Evolutionary conservation across 2,329 filamentous ascomycete species (phyloP).

Genomic region (Ophiostoma perfectum): DNA sequence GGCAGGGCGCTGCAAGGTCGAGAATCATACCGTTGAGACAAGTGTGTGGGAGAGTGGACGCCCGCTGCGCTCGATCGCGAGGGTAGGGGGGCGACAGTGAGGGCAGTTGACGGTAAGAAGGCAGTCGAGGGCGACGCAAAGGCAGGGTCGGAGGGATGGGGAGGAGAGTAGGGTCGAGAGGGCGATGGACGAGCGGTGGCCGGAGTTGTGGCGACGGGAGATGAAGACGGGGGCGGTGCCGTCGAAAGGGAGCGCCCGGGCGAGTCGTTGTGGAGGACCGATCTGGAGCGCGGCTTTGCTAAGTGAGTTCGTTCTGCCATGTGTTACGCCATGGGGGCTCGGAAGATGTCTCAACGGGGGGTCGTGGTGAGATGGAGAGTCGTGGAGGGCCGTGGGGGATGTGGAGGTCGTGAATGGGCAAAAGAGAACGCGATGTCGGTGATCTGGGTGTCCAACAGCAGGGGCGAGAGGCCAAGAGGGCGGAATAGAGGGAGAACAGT

Average conservation of each 20-base stretch:
- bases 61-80: not conserved
- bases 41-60: not conserved
- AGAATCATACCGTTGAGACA: slow-evolving; percentile 1
- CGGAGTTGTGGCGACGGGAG: not conserved
- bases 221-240: slow-evolving; percentile 14
- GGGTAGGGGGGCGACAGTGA: not conserved
- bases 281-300: slow-evolving; percentile 46
- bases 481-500: no score
- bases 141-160: not conserved
- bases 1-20: not conserved
- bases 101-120: not conserved
- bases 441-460: no score
- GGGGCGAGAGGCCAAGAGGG: no score
- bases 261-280: slow-evolving; percentile 49
- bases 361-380: not conserved
- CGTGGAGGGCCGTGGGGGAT: no score
- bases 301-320: slow-evolving; percentile 58
- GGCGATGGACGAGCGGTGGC: not conserved
- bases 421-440: no score
- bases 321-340: slow-evolving; percentile 59
- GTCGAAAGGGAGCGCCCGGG: slow-evolving; percentile 18
- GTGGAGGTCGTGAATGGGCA: no score
- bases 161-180: not conserved
- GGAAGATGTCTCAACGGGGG: not conserved
- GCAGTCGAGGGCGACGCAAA: not conserved